Evolutionary conservation across 202 grass and related monocot species (phyloP), one percentile per base, ranked within the genome.

Genomic region (Elaeis oleifera): DNA sequence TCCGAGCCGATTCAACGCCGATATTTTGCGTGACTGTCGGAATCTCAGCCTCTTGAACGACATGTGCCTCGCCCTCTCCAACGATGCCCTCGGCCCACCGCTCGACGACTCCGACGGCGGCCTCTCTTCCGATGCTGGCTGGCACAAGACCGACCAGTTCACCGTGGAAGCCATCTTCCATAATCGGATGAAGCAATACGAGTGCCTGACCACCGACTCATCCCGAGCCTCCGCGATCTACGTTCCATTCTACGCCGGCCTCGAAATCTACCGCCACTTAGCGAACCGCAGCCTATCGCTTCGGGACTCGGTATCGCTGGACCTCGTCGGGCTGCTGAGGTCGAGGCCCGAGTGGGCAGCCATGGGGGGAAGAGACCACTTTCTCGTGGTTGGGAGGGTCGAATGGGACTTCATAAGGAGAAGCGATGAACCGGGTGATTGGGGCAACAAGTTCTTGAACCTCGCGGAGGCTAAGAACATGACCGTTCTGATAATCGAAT

Each of bases 161-260:
- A 36, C 72, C 0, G 61, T 65, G 25, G 72, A 75, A n/a, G 53
- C 64, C 32, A 74, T 74, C 29, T 74, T 74, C 71, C 71, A 74
- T 21, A 74, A 74, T 58, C 58, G 58, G 6, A 74, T 74, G 71
- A 63, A 39, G 71, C 71, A 64, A 39, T 74, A 74, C 13, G 71
- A 64, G 5, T 74, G 71, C 48, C 25, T 74, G 56, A 74, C 71
- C 0, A 20, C 44, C 58, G 39, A 74, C 25, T 55, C 60, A 15
- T 64, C 60, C 44, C 50, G 27, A 20, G 60, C 72, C 21, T 11
- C 52, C 16, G 72, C 72, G 7, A 16, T 75, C n/a, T 75, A 49
- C 51, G 63, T 75, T 1, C 72, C 72, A 21, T 75, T 44, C 72
- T 75, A 75, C 23, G 54, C 63, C 18, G 72, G 72, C 29, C 61